Evolutionary conservation across 2,329 filamentous ascomycete genomes (phyloP).

Genomic region (Setomelanomma holmii): DNA sequence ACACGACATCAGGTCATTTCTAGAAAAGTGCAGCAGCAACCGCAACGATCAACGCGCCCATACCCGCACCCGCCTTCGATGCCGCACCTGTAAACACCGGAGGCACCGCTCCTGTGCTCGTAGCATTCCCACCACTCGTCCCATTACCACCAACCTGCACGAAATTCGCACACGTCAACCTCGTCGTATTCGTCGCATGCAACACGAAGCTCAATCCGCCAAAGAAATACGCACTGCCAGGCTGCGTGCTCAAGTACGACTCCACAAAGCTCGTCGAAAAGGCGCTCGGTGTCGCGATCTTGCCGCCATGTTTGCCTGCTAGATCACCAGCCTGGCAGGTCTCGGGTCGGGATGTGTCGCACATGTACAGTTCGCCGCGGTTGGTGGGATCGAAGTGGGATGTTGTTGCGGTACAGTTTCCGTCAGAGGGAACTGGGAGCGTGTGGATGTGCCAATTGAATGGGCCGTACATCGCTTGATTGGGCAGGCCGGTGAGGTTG

Average conservation of each 20-base stretch:
- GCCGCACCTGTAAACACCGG: slow-evolving; percentile 23
- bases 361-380: slow-evolving; percentile 42
- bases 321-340: slow-evolving; percentile 53
- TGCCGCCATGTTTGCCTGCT: slow-evolving; percentile 51
- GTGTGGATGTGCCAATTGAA: slow-evolving; percentile 51
- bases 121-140: slow-evolving; percentile 12
- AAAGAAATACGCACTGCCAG: slow-evolving; percentile 53
- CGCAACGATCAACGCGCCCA: slow-evolving; percentile 12
- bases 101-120: neutral
- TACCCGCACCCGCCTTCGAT: slow-evolving; percentile 9
- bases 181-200: slow-evolving; percentile 58
- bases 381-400: slow-evolving; percentile 50
- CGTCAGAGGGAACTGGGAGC: slow-evolving; percentile 41
- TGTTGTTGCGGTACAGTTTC: slow-evolving; percentile 49
- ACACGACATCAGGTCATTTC: neutral
- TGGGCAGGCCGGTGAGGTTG: slow-evolving; percentile 48
- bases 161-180: slow-evolving; percentile 64
- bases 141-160: slow-evolving; percentile 21
- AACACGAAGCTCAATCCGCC: slow-evolving; percentile 61
- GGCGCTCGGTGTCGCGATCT: slow-evolving; percentile 34
- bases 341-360: slow-evolving; percentile 37
- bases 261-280: slow-evolving; percentile 52
- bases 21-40: slow-evolving; percentile 19
- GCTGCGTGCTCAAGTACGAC: slow-evolving; percentile 55
- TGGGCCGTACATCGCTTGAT: slow-evolving; percentile 24